A percentile compares a stretch with the other conserved stretches of the same genome.
phyloP scores from a whole-genome alignment of 139 green algal genomes.

The Chlamydomonas sp. region DNA sequence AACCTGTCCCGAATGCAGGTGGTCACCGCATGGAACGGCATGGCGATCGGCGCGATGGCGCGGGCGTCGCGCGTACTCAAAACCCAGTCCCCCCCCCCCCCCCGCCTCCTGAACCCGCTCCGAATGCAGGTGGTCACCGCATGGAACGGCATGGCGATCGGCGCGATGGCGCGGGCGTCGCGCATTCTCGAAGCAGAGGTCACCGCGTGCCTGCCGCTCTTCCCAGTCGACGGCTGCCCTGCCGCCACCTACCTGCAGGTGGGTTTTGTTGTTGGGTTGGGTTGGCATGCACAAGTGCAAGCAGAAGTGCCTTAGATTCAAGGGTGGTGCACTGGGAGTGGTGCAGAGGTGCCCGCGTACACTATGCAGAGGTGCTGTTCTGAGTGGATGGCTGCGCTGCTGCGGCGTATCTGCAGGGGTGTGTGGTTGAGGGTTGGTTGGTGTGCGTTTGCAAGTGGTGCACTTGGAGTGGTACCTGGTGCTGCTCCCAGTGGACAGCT shows the following conservation, averaged over 20 bases:
- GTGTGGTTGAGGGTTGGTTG: no score
- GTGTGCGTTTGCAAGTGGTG: no score
- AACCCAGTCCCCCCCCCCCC: slow-evolving; percentile 13
- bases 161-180: slow-evolving; percentile 60
- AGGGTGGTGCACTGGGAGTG: no score
- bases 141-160: slow-evolving; percentile 85
- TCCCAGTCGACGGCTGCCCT: slow-evolving; percentile 59
- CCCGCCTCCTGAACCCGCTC: slow-evolving; percentile 37
- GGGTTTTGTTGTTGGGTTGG: no score
- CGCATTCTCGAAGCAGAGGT: slow-evolving; percentile 42
- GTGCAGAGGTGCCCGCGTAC: no score
- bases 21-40: not conserved
- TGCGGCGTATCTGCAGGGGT: no score
- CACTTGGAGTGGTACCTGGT: no score
- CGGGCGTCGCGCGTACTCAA: not conserved
- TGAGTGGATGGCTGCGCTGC: no score
- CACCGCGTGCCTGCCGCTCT: slow-evolving; percentile 32
- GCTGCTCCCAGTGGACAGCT: no score
- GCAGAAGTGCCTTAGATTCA: no score
- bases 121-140: slow-evolving; percentile 79
- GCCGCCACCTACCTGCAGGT: slow-evolving; percentile 52
- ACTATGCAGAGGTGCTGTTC: no score
- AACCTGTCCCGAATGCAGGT: not conserved
- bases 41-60: not conserved
- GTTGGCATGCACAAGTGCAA: no score